Evolutionary conservation across 73 alveolate genomes (phyloP).

Genomic region (Tetrahymena elliotti): DNA sequence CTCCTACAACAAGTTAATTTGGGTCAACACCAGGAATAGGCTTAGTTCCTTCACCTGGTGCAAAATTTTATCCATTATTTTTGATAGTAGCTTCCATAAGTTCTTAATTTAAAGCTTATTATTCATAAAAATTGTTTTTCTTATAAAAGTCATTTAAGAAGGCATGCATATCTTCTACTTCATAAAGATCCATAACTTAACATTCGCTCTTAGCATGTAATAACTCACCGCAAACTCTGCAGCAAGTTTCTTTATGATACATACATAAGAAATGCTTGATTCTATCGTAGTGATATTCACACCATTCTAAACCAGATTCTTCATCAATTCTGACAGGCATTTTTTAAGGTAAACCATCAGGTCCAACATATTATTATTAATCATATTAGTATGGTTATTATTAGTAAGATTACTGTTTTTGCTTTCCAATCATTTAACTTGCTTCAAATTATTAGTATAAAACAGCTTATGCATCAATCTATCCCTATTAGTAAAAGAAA

Average conservation of each 20-base stretch:
- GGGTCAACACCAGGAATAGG: background rate
- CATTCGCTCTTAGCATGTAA: conserved; percentile 75
- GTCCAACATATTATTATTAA: background rate
- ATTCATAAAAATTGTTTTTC: background rate
- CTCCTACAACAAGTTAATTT: background rate
- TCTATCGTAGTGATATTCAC: conserved; percentile 81
- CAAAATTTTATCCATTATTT: background rate
- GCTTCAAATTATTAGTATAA: background rate
- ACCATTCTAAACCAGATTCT: conserved; percentile 49
- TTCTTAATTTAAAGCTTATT: background rate
- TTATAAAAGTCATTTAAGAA: background rate
- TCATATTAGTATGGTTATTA: background rate
- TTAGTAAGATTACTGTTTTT: background rate
- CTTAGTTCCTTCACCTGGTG: background rate
- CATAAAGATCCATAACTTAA: background rate
- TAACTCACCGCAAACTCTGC: conserved; percentile 85
- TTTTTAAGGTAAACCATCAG: background rate
- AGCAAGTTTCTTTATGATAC: conserved; percentile 79
- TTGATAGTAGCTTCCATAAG: background rate
- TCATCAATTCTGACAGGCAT: conserved; percentile 43
- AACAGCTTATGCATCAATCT: background rate
- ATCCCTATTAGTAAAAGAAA: background rate
- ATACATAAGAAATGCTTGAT: conserved; percentile 93
- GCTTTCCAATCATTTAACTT: background rate
- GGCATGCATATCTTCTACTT: background rate